phyloP scores from a whole-genome alignment of 345 rosid species.

The Eucalyptus rudis region DNA sequence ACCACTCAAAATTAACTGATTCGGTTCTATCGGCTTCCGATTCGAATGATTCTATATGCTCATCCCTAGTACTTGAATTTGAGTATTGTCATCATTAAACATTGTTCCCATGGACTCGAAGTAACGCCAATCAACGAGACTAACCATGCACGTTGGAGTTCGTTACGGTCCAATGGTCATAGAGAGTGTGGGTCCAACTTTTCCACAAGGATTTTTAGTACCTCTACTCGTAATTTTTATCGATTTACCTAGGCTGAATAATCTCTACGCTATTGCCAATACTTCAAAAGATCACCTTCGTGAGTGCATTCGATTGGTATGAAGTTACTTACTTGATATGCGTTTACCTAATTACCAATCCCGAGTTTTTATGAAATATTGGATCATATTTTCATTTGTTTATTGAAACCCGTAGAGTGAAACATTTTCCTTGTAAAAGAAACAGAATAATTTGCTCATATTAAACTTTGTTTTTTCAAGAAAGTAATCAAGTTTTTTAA shows the following conservation, averaged over 20 bases:
- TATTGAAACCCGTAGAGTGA: no score
- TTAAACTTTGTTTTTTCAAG: background rate
- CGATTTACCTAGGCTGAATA: no score
- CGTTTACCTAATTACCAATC: background rate
- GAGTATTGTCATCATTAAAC: background rate
- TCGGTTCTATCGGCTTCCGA: rapidly evolving
- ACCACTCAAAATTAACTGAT: background rate
- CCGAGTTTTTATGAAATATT: rapidly evolving
- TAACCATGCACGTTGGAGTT: background rate
- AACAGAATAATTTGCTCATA: background rate
- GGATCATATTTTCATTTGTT: background rate
- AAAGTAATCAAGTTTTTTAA: no score
- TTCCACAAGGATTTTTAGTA: rapidly evolving
- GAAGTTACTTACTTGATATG: background rate
- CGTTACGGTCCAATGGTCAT: rapidly evolving
- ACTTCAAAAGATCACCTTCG: background rate
- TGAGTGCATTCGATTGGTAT: background rate
- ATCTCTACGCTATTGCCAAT: no score
- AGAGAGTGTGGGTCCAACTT: background rate
- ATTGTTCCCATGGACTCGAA: background rate
- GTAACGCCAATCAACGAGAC: background rate
- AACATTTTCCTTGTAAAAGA: background rate
- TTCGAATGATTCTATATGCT: background rate
- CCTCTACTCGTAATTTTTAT: background rate
- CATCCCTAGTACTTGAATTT: background rate